Conservation (phyloP, 192 early-diverging fungal genomes). For the Rhizoclosmatium sp. region DNA sequence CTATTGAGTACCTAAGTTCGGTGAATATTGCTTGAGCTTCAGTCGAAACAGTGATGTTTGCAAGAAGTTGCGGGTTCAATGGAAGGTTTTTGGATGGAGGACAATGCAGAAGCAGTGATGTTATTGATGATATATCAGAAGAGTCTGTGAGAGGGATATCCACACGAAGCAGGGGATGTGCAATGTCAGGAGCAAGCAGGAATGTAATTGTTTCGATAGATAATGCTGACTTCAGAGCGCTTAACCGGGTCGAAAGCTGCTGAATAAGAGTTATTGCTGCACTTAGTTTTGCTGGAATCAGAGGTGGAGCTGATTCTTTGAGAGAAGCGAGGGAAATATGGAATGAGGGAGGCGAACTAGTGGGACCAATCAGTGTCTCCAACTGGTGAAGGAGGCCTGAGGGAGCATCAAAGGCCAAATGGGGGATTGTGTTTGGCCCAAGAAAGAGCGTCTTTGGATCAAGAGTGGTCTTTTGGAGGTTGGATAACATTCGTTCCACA, state of each 20-base stretch:
- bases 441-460: background rate
- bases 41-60: too few relatives aligned
- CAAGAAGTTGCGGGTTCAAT: too few relatives aligned
- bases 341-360: background rate
- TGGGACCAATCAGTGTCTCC: background rate
- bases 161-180: too few relatives aligned
- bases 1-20: background rate
- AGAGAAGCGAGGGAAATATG: background rate
- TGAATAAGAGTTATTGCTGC: background rate
- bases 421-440: background rate
- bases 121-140: too few relatives aligned
- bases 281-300: background rate
- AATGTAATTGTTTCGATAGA: background rate
- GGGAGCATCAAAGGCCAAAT: background rate
- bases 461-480: background rate
- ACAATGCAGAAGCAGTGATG: too few relatives aligned
- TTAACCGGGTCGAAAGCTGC: background rate
- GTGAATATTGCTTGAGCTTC: background rate
- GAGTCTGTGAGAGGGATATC: too few relatives aligned
- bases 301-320: background rate
- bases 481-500: background rate
- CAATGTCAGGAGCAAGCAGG: too few relatives aligned
- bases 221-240: background rate
- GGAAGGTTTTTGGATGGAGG: background rate
- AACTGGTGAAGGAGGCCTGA: background rate